Evolutionary conservation across 2,329 filamentous ascomycete genomes (phyloP).

Genomic region (Fusarium pseudoanthophilum): DNA sequence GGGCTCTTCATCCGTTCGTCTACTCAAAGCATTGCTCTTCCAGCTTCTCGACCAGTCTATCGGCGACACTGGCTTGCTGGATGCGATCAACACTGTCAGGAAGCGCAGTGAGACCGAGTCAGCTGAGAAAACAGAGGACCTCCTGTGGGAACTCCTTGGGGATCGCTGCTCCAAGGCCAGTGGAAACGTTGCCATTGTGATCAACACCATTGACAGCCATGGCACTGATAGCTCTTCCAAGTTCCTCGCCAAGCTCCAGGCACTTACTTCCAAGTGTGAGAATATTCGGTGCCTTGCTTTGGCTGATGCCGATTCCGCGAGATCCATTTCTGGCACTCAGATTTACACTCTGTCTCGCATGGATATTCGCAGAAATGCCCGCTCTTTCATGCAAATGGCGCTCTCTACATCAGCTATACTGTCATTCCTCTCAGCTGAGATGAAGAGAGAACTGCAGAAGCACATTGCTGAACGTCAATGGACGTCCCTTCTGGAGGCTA

Average conservation of each 20-base stretch:
- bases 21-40: background rate
- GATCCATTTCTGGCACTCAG: background rate
- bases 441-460: background rate
- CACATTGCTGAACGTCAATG: background rate
- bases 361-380: background rate
- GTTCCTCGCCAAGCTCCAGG: background rate
- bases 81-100: background rate
- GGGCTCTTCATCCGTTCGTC: background rate
- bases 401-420: background rate
- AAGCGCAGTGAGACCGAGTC: background rate
- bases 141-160: background rate
- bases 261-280: background rate
- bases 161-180: background rate
- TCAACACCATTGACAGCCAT: background rate
- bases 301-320: background rate
- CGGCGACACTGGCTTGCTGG: background rate
- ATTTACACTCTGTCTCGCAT: background rate
- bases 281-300: background rate
- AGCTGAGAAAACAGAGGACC: background rate
- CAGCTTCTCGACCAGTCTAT: background rate
- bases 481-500: background rate
- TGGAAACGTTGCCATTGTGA: background rate
- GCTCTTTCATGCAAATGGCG: background rate
- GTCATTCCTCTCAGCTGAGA: background rate
- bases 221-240: background rate